phyloP scores from a whole-genome alignment of 1,139 yeast species.

The Petasospora fabianii region DNA sequence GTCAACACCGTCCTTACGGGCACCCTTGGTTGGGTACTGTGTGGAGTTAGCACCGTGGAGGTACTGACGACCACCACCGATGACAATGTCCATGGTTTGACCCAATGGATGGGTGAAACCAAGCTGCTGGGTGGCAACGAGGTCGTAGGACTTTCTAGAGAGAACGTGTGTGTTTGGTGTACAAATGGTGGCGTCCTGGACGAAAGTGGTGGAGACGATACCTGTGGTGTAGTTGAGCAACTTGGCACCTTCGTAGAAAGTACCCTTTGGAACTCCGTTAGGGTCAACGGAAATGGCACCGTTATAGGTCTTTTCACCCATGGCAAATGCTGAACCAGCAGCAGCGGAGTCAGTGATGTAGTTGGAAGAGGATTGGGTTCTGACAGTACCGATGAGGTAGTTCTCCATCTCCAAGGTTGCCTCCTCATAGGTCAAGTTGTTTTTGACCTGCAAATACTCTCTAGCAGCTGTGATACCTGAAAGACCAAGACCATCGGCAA shows the following conservation, averaged over 20 bases:
- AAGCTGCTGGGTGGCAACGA: conserved; percentile 26
- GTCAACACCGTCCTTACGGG: conserved; percentile 23
- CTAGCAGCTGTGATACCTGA: conserved; percentile 25
- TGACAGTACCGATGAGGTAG: conserved; percentile 24
- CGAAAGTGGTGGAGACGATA: conserved; percentile 26
- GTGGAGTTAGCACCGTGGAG: conserved; percentile 22
- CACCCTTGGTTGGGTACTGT: conserved; percentile 22
- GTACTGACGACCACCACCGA: conserved; percentile 28
- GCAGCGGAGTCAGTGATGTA: conserved; percentile 27
- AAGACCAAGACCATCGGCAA: conserved; percentile 26
- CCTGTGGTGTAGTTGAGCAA: conserved; percentile 24
- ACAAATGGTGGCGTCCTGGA: conserved; percentile 27
- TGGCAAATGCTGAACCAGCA: conserved; percentile 26
- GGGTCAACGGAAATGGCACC: conserved; percentile 27
- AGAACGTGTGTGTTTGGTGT: conserved; percentile 25
- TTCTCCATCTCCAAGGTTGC: conserved; percentile 23
- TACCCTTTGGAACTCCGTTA: conserved; percentile 24
- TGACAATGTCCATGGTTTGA: conserved; percentile 24
- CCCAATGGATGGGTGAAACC: conserved; percentile 27
- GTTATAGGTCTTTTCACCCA: conserved; percentile 24
- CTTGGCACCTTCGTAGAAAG: conserved; percentile 28
- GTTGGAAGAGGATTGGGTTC: conserved; percentile 24
- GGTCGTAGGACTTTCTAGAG: conserved; percentile 21
- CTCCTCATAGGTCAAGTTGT: conserved; percentile 18
- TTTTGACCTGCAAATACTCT: conserved; percentile 19